Conservation (phyloP, 495 filamentous ascomycete species). For the Saxispiralis lemnorum region DNA sequence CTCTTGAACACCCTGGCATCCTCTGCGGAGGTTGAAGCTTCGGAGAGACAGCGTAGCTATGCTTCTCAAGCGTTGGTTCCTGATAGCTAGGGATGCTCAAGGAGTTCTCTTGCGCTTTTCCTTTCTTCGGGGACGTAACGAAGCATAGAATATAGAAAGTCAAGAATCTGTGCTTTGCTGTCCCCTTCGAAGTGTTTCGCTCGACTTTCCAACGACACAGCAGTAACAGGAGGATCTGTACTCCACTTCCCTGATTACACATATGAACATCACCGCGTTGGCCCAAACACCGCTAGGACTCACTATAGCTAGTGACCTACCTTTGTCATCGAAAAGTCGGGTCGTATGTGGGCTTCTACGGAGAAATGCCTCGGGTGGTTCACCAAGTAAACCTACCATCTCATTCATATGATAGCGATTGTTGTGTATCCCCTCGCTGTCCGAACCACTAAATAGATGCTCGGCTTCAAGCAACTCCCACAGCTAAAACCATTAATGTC, state of each 20-base stretch:
- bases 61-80: too few species aligned
- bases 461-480: constrained; percentile 22
- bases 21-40: too few species aligned
- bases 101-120: constrained; percentile 21
- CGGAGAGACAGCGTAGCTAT: too few species aligned
- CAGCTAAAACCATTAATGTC: constrained; percentile 12
- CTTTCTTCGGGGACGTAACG: constrained; percentile 23
- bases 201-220: constrained; percentile 4
- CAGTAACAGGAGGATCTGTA: constrained; percentile 6
- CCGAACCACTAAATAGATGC: constrained; percentile 13
- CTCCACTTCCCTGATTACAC: constrained; percentile 12
- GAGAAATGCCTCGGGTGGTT: constrained; percentile 15
- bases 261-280: too few species aligned
- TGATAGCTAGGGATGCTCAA: constrained; percentile 21
- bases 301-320: constrained; percentile 6
- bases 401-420: constrained; percentile 20
- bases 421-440: constrained; percentile 11
- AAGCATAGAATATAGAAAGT: constrained; percentile 24
- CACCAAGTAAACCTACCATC: constrained; percentile 22
- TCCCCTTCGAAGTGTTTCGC: constrained; percentile 19
- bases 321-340: constrained; percentile 14
- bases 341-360: constrained; percentile 4
- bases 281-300: too few species aligned
- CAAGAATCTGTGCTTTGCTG: constrained; percentile 19
- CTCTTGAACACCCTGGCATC: too few species aligned